Evolutionary conservation across 129 eudicot genomes (phyloP), one percentile per base, ranked within the genome.

Genomic region (Escallonia herrerae): DNA sequence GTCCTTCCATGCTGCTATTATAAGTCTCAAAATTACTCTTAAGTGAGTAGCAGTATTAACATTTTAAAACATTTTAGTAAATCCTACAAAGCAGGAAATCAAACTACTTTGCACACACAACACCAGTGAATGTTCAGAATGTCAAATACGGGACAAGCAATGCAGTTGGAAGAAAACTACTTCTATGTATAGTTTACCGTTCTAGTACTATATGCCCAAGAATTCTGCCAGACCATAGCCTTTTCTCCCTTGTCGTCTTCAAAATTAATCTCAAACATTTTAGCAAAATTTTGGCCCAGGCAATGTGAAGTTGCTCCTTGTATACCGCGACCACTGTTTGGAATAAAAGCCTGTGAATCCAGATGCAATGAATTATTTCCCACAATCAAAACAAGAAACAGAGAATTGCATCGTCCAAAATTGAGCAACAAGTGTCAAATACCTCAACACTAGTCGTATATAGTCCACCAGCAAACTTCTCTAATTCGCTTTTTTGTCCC

Each of bases 261-360:
- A 62, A 84, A 90, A 43, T 79, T 87, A 38, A 90, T 90, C 63
- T 87, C 97, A 59, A 90, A 90, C 97, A 90, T 90, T 64, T 90
- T 90, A 2, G 97, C 95, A 78, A 90, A 90, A 67, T 90, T 90
- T 71, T 90, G 97, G 55, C 97, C 97, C 73, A 90, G 71, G 74
- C 97, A 90, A 70, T 90, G 97, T 55, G 97, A 90, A 51, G 97
- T 90, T 46, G 97, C 97, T 73, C 97, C 97, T 84, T 90, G 95
- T 49, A 90, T 82, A 50, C 97, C 97, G 48, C 97, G 93, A 7
- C 97, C 97, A 8, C 95, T 87, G 66, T 87, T 82, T 55, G 97
- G 97, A 64, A 90, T 77, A 67, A 90, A 90, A 60, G 95, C 97
- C 97, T 90, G 54, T n/a, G n/a, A 62, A 42, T 7, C 64, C 50